A percentile compares a stretch with the other conserved stretches of the same genome.
Evolutionary conservation across 1,284 basidiomycete species (phyloP).

Genomic region (Sanghuangporus sanghuang): DNA sequence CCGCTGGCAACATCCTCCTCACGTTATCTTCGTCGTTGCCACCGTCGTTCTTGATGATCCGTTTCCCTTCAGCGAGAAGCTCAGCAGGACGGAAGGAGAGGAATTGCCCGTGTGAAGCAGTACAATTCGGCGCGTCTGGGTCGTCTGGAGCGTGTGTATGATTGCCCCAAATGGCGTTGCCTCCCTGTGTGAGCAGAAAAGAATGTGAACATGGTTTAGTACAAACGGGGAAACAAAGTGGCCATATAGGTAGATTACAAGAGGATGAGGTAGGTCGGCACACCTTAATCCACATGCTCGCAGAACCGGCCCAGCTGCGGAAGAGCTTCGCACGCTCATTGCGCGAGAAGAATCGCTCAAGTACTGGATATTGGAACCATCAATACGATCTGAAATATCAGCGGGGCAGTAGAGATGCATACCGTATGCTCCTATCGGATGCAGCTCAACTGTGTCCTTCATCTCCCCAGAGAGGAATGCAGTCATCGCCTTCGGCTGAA

Average conservation of each 20-base stretch:
- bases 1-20: constrained; percentile 27
- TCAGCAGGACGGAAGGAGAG: constrained; percentile 68
- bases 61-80: neutral
- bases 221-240: too few relatives aligned
- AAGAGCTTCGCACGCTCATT: constrained; percentile 89
- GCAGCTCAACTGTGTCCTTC: constrained; percentile 93
- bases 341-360: constrained; percentile 86
- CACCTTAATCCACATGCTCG: constrained; percentile 90
- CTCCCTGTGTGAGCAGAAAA: constrained; percentile 51
- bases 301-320: constrained; percentile 92
- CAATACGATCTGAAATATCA: neutral
- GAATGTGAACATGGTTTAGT: neutral
- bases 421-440: constrained; percentile 83
- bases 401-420: constrained; percentile 12
- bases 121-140: constrained; percentile 35
- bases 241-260: too few relatives aligned
- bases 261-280: neutral
- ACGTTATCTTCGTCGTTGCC: constrained; percentile 20
- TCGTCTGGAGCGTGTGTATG: constrained; percentile 75
- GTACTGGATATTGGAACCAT: constrained; percentile 39
- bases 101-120: constrained; percentile 76
- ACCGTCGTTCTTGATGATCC: neutral
- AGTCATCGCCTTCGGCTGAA: constrained; percentile 88
- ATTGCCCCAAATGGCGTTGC: constrained; percentile 89
- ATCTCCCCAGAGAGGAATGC: constrained; percentile 94